Conservation (phyloP, 1,284 basidiomycete genomes). For the Rhodotorula sp. region DNA sequence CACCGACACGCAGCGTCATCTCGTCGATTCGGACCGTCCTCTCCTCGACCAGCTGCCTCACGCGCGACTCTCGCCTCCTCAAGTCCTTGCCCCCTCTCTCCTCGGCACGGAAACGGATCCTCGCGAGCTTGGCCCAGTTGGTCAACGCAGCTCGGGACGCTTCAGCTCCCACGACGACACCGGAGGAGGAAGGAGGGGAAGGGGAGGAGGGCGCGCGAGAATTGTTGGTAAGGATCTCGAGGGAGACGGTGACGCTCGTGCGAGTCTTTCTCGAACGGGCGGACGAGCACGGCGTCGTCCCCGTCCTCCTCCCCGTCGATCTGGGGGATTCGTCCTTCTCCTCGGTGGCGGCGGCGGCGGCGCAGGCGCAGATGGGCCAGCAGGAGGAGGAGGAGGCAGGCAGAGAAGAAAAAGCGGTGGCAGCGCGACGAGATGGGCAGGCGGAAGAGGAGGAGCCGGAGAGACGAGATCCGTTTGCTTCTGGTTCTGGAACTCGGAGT, state of each 20-base stretch:
- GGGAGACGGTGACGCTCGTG: constrained; percentile 54
- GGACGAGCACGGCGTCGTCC: constrained; percentile 38
- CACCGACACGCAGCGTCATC: constrained; percentile 60
- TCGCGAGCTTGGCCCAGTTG: constrained; percentile 77
- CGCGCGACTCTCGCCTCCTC: constrained; percentile 74
- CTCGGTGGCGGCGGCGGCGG: too few relatives aligned
- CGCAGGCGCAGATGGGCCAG: too few relatives aligned
- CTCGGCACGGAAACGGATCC: constrained; percentile 75
- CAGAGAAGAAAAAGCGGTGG: too few relatives aligned
- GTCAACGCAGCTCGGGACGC: constrained; percentile 80
- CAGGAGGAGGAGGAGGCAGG: too few relatives aligned
- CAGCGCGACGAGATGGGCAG: too few relatives aligned
- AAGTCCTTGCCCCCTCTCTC: constrained; percentile 66
- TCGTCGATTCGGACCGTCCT: constrained; percentile 90
- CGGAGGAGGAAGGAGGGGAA: neutral
- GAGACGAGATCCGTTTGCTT: too few relatives aligned
- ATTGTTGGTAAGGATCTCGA: constrained; percentile 52
- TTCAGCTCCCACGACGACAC: constrained; percentile 52
- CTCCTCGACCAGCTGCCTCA: constrained; percentile 78
- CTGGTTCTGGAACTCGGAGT: too few relatives aligned
- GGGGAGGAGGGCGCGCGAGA: constrained; percentile 47
- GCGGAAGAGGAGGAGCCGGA: too few relatives aligned
- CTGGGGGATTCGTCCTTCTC: neutral
- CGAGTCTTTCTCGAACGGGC: constrained; percentile 61
- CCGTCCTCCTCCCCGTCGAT: constrained; percentile 2